A percentile compares a stretch with the other conserved stretches of the same genome.
Conservation (phyloP, 2,329 filamentous ascomycete species). For the Aspergillus versicolor region DNA sequence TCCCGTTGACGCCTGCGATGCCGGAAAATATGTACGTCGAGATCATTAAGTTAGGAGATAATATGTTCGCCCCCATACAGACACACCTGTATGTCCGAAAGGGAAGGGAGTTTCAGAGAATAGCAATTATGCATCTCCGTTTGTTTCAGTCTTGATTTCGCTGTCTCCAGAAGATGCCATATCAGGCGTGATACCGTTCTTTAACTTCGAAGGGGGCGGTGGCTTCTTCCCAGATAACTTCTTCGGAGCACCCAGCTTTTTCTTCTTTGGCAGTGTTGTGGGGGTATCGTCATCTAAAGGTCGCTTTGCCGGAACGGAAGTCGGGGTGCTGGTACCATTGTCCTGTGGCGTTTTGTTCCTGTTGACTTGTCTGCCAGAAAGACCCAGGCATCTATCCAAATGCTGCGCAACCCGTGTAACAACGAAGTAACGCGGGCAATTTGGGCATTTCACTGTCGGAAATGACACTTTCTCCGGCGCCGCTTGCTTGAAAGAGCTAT, state of each 20-base stretch:
- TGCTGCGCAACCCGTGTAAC: constrained; percentile 63
- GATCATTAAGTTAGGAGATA: constrained; percentile 22
- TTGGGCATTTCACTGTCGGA: constrained; percentile 54
- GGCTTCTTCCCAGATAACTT: constrained; percentile 39
- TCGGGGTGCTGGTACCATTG: constrained; percentile 41
- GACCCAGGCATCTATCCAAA: constrained; percentile 60
- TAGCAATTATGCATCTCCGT: constrained; percentile 24
- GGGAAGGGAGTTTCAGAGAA: not conserved
- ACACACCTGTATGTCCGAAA: constrained; percentile 13
- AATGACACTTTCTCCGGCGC: constrained; percentile 34
- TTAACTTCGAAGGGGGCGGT: constrained; percentile 36
- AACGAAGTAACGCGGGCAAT: constrained; percentile 61
- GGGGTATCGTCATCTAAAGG: constrained; percentile 45
- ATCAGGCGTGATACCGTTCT: constrained; percentile 41
- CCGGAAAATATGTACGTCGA: constrained; percentile 27
- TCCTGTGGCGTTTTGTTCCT: constrained; percentile 46
- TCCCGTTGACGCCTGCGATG: constrained; percentile 27
- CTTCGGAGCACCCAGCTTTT: constrained; percentile 44
- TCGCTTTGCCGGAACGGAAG: constrained; percentile 36
- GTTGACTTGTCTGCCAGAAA: constrained; percentile 53
- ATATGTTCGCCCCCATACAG: constrained; percentile 20
- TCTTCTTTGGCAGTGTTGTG: constrained; percentile 50
- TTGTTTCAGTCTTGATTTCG: constrained; percentile 36
- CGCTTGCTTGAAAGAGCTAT: constrained; percentile 31
- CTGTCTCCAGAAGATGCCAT: constrained; percentile 25